Conservation (phyloP, 2,329 filamentous ascomycete species). For the Ilyonectria mors-panacis region DNA sequence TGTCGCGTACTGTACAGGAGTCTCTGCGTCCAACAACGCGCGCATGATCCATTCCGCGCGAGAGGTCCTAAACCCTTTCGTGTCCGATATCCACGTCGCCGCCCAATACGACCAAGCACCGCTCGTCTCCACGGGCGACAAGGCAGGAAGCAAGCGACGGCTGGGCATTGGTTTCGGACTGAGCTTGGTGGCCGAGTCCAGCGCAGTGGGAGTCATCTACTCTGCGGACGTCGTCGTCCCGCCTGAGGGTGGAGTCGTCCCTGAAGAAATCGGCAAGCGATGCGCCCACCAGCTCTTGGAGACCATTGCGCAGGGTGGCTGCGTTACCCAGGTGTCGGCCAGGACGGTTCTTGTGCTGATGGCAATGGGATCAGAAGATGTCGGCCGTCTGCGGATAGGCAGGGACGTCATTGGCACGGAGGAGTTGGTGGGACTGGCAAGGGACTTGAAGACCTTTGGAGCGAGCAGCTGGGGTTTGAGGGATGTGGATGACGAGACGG, state of each 20-base stretch:
- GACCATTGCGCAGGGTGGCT: constrained; percentile 85
- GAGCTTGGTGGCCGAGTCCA: constrained; percentile 93
- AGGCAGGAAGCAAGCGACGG: constrained; percentile 70
- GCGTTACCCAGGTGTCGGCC: constrained; percentile 80
- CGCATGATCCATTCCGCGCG: constrained; percentile 94
- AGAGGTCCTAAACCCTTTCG: constrained; percentile 87
- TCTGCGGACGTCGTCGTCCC: constrained; percentile 87
- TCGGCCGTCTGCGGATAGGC: constrained; percentile 87
- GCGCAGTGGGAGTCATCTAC: constrained; percentile 83
- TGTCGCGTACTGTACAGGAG: constrained; percentile 93
- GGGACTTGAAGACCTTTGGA: constrained; percentile 91
- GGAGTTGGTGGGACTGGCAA: constrained; percentile 82
- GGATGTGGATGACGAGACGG: constrained; percentile 77
- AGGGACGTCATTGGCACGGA: constrained; percentile 87
- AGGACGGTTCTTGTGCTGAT: constrained; percentile 87
- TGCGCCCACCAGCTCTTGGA: constrained; percentile 94
- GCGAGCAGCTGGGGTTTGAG: constrained; percentile 92
- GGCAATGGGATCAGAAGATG: constrained; percentile 98
- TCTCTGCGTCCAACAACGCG: constrained; percentile 92
- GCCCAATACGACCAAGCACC: constrained; percentile 81
- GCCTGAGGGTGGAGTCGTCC: constrained; percentile 83
- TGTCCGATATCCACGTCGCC: constrained; percentile 92
- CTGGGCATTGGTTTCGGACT: constrained; percentile 93
- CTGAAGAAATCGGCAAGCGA: constrained; percentile 90
- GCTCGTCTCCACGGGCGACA: constrained; percentile 67